Evolutionary conservation across 1,139 yeast genomes (phyloP).

Genomic region (Eremothecium sinecaudum): DNA sequence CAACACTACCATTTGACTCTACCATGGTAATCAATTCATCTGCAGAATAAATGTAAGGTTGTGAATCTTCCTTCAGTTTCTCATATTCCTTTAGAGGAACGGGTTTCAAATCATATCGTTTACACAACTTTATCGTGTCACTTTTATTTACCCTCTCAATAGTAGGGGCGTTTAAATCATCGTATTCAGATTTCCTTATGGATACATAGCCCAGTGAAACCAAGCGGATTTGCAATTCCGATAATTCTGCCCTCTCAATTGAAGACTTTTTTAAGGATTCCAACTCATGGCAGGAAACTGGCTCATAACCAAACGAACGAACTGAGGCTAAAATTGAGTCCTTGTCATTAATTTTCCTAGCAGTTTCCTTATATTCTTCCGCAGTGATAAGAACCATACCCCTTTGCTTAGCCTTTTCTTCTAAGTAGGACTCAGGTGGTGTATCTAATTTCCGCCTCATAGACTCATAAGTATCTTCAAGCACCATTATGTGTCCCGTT

Average conservation of each 20-base stretch:
- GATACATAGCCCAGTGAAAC: constrained; percentile 26
- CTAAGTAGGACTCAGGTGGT: constrained; percentile 24
- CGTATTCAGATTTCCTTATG: constrained; percentile 28
- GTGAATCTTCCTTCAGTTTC: constrained; percentile 17
- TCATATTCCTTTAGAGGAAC: constrained; percentile 19
- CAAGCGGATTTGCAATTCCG: constrained; percentile 19
- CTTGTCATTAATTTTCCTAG: constrained; percentile 15
- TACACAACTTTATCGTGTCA: constrained; percentile 9
- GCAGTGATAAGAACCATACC: constrained; percentile 23
- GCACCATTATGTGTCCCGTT: constrained; percentile 12
- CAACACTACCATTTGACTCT: constrained; percentile 10
- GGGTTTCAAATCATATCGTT: constrained; percentile 10
- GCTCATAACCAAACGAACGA: constrained; percentile 17
- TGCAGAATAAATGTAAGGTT: constrained; percentile 10
- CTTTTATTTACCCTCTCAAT: constrained; percentile 6
- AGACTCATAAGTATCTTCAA: constrained; percentile 7
- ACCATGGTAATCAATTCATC: constrained; percentile 10
- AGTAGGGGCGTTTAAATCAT: constrained; percentile 13
- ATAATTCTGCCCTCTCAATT: constrained; percentile 9
- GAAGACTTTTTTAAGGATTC: constrained; percentile 6
- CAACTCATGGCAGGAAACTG: constrained; percentile 12
- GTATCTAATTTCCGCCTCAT: constrained; percentile 16
- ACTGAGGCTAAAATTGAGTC: constrained; percentile 20
- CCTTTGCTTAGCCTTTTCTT: constrained; percentile 26
- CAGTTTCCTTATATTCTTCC: constrained; percentile 19